Base-by-base conservation (phyloP, 2,329 filamentous ascomycete genomes). In the Nakataea oryzae region DNA sequence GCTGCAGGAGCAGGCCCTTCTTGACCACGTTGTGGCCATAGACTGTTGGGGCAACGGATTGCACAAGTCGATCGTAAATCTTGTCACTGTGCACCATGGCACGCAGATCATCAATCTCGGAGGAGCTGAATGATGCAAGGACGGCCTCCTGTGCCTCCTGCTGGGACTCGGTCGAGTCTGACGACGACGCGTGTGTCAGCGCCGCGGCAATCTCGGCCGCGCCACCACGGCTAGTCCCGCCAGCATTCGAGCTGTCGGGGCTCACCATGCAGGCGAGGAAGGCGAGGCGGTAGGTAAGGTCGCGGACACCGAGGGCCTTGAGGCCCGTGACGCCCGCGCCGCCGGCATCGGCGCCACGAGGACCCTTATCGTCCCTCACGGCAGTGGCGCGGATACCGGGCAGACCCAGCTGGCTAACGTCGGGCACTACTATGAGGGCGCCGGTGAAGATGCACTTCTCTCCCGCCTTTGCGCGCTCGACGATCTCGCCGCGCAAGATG, bases 401-500 rank as follows among this genome's bases (percentile, higher is more conserved):
- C 32, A 97, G 85, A 54, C 93, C 89, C 62, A 99, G 85, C 73
- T 97, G 95, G 71, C 92, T 96, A 64, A 99, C 91, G 73, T 99
- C 95, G 0, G 95, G 95, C 41, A 99, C 92, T 24, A 99, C 95
- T 64, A 99, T 97, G 66, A 97, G 77, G 6, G 93, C 93, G 66
- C 95, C 95, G 0, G 93, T 97, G 74, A 99, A 99, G 70, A 99
- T 91, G 74, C 95, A 99, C 76, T 96, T 97, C 76, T 99, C 95
- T 66, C 95, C 95, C 59, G 95, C 95, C 78, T 97, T 97, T 61
- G 93, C 93, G 60, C 95, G 87, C 70, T 99, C 95, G 29, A 99
- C 95, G 78, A 99, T 97, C 74, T 99, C 95, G 70, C 95, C 95
- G 64, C 95, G 88, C 41, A 99, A 76, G 67, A 99, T 97, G 55